phyloP scores from a whole-genome alignment of 768 basidiomycete species.

The Tephrocybe sp. region DNA sequence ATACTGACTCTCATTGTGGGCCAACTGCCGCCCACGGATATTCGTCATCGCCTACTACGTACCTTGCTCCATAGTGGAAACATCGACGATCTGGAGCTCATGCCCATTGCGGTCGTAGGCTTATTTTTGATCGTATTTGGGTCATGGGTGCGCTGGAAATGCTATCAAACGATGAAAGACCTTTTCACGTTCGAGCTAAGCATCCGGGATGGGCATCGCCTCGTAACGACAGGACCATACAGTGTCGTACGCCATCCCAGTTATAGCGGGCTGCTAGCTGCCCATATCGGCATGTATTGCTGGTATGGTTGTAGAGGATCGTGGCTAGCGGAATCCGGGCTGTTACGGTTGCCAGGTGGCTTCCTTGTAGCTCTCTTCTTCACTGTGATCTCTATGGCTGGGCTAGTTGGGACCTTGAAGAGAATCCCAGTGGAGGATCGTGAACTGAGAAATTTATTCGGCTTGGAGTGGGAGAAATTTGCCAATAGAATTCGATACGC shows the following conservation, averaged over 20 bases:
- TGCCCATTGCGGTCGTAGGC: conserved; percentile 27
- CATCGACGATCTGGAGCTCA: conserved; percentile 8
- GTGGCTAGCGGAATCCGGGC: not conserved
- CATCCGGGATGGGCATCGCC: conserved; percentile 21
- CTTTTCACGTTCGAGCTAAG: conserved; percentile 40
- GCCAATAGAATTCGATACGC: not conserved
- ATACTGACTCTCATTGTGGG: not conserved
- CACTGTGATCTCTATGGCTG: not conserved
- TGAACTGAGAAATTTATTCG: not conserved
- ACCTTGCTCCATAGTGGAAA: not conserved
- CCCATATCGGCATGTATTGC: conserved; percentile 27
- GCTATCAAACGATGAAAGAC: conserved; percentile 31
- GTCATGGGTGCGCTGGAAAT: conserved; percentile 29
- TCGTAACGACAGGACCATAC: conserved; percentile 31
- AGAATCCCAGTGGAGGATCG: not conserved
- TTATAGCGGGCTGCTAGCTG: conserved; percentile 26
- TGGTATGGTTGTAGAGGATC: conserved; percentile 7
- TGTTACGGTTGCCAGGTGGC: not conserved
- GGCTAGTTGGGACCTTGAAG: not conserved
- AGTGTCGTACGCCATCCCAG: conserved; percentile 30
- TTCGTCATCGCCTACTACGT: not conserved
- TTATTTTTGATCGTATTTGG: conserved; percentile 25
- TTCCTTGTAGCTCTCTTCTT: not conserved
- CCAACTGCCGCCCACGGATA: not conserved
- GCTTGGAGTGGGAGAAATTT: not conserved